phyloP scores from a whole-genome alignment of 2,329 filamentous ascomycete genomes.

The Sporothrix pallida region DNA sequence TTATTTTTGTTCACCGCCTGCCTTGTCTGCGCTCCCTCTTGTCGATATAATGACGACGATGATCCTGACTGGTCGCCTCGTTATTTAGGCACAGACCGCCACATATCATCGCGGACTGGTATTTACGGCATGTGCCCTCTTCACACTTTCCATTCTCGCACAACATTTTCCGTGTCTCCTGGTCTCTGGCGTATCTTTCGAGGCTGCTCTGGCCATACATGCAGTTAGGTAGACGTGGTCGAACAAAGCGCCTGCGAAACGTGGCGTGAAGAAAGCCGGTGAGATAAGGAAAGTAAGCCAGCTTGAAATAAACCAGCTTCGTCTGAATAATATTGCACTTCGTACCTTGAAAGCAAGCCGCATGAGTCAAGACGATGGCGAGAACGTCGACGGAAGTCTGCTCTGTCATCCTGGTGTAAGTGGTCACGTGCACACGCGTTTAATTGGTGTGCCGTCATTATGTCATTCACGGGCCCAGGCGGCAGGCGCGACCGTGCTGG shows the following conservation, averaged over 20 bases:
- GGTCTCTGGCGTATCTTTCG: not conserved
- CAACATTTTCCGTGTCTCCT: not conserved
- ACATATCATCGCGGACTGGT: not conserved
- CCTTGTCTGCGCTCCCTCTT: not conserved
- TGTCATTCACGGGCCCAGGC: not conserved
- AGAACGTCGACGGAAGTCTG: not conserved
- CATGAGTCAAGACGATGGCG: not conserved
- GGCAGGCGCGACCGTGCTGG: not conserved
- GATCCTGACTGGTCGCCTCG: not conserved
- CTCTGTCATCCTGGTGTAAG: not conserved
- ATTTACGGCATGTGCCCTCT: not conserved
- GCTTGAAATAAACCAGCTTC: not conserved
- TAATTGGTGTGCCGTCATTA: not conserved
- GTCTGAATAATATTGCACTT: not conserved
- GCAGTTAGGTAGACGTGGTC: not conserved
- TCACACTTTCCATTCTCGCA: not conserved
- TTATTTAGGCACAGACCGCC: not conserved
- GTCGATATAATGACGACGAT: not conserved
- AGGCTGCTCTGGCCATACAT: not conserved
- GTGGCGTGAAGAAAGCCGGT: not conserved
- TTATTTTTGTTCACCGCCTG: not conserved
- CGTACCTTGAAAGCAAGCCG: not conserved
- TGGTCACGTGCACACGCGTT: conserved; percentile 9
- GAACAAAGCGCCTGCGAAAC: not conserved
- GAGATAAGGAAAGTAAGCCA: too few relatives aligned